Conservation (phyloP, 495 filamentous ascomycete genomes). For the Ascodesmis nigricans region DNA sequence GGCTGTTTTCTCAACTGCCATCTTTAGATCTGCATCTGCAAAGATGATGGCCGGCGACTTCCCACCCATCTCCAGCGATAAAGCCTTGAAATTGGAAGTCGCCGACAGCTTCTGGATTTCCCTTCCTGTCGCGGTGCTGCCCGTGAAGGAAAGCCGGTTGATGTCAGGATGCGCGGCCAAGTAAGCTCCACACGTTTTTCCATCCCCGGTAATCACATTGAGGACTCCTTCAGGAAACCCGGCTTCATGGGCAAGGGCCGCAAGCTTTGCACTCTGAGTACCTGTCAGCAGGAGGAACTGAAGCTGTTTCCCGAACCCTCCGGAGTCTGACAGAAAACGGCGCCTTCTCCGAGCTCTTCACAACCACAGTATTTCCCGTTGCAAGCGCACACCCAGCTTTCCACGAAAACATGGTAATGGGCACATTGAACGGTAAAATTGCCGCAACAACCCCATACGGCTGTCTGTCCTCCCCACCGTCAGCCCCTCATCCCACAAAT, state of each 20-base stretch:
- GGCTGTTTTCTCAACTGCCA: slow-evolving; percentile 31
- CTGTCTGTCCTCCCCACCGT: no score
- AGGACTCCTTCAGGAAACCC: slow-evolving; percentile 36
- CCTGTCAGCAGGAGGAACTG: slow-evolving; percentile 16
- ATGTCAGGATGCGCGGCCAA: slow-evolving; percentile 32
- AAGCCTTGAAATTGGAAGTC: slow-evolving; percentile 42
- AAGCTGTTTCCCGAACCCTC: background rate
- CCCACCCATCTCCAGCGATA: slow-evolving; percentile 68
- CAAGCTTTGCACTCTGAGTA: slow-evolving; percentile 21
- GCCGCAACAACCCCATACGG: slow-evolving; percentile 23
- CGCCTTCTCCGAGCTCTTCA: slow-evolving; percentile 40
- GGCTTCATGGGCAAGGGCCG: slow-evolving; percentile 29
- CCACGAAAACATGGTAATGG: slow-evolving; percentile 40
- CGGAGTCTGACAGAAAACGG: slow-evolving; percentile 30
- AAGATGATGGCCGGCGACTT: slow-evolving; percentile 54
- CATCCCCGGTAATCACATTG: slow-evolving; percentile 35
- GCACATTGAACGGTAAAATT: slow-evolving; percentile 26
- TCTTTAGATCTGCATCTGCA: slow-evolving; percentile 48
- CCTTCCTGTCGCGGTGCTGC: slow-evolving; percentile 29
- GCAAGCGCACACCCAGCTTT: slow-evolving; percentile 40
- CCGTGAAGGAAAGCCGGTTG: slow-evolving; percentile 41
- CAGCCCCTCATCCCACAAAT: no score
- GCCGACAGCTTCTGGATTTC: slow-evolving; percentile 25
- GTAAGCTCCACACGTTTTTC: slow-evolving; percentile 30
- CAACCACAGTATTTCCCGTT: slow-evolving; percentile 38